Percentiles rank a stretch among this genome's conserved stretches.
Evolutionary conservation across 768 basidiomycete species (phyloP).

Genomic region (Favolaschia claudopus): DNA sequence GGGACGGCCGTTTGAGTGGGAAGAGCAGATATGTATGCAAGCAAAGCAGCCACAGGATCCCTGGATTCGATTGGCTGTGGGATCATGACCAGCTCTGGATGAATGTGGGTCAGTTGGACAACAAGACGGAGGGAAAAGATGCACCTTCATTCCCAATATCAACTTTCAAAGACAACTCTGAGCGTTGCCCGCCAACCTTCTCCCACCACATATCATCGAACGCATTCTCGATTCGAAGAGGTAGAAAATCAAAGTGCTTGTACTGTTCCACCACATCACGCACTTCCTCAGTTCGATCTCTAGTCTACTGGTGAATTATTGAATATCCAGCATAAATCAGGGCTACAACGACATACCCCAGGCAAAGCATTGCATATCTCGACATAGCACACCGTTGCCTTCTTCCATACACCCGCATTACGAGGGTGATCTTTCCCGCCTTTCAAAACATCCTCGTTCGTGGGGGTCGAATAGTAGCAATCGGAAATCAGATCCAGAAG

Average conservation of each 20-base stretch:
- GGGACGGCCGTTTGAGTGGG: constrained; percentile 79
- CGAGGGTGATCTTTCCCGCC: constrained; percentile 76
- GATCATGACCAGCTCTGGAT: constrained; percentile 42
- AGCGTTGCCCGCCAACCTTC: constrained; percentile 43
- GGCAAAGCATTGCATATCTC: constrained; percentile 70
- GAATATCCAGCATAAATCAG: background rate
- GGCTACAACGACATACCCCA: constrained; percentile 53
- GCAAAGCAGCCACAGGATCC: constrained; percentile 43
- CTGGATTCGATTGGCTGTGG: constrained; percentile 25
- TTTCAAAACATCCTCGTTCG: constrained; percentile 36
- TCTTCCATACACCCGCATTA: constrained; percentile 67
- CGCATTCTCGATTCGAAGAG: constrained; percentile 75
- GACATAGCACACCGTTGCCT: constrained; percentile 71
- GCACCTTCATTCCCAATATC: constrained; percentile 64
- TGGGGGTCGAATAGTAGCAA: constrained; percentile 56
- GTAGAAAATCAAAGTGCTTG: constrained; percentile 61
- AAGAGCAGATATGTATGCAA: constrained; percentile 64
- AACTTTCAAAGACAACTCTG: constrained; percentile 43
- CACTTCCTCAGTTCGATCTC: constrained; percentile 63
- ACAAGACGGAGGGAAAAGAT: constrained; percentile 1
- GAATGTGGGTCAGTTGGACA: background rate
- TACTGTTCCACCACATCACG: constrained; percentile 55
- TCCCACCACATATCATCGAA: constrained; percentile 78
- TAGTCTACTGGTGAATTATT: constrained; percentile 48
- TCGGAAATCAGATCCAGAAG: constrained; percentile 72